Conservation (phyloP, 2,329 filamentous ascomycete species). For the Fusarium citri region DNA sequence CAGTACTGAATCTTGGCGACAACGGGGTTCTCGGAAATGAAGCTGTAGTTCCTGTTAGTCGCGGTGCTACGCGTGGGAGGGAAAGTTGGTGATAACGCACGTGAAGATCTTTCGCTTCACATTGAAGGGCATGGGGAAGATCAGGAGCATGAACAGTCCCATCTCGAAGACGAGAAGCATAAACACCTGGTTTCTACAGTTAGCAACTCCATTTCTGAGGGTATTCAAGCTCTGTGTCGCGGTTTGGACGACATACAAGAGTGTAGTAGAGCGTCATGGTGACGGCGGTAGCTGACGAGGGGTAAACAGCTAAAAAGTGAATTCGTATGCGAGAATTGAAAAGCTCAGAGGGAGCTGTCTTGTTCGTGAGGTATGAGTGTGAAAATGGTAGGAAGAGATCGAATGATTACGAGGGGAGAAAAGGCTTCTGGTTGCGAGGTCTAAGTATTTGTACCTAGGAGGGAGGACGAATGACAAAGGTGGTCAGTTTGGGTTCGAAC, state of each 20-base stretch:
- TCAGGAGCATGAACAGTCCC: constrained; percentile 80
- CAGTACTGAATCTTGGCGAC: constrained; percentile 97
- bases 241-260: constrained; percentile 55
- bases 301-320: constrained; percentile 30
- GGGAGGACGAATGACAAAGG: constrained; percentile 41
- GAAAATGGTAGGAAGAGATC: background rate
- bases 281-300: constrained; percentile 45
- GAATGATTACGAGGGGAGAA: background rate
- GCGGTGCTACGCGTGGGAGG: background rate
- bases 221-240: background rate
- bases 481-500: constrained; percentile 45
- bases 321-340: constrained; percentile 14
- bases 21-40: constrained; percentile 88
- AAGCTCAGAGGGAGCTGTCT: constrained; percentile 22
- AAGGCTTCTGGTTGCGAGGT: constrained; percentile 15
- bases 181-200: constrained; percentile 73
- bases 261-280: constrained; percentile 71
- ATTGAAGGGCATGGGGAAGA: constrained; percentile 89
- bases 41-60: constrained; percentile 61
- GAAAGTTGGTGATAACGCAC: constrained; percentile 54
- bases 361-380: background rate
- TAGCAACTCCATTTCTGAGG: constrained; percentile 7
- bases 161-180: constrained; percentile 85
- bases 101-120: constrained; percentile 86
- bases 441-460: constrained; percentile 35